Percentiles rank a stretch among this genome's conserved stretches.
Evolutionary conservation across 352 stramenopile genomes (phyloP).

Genomic region (Peronosclerospora sorghi): DNA sequence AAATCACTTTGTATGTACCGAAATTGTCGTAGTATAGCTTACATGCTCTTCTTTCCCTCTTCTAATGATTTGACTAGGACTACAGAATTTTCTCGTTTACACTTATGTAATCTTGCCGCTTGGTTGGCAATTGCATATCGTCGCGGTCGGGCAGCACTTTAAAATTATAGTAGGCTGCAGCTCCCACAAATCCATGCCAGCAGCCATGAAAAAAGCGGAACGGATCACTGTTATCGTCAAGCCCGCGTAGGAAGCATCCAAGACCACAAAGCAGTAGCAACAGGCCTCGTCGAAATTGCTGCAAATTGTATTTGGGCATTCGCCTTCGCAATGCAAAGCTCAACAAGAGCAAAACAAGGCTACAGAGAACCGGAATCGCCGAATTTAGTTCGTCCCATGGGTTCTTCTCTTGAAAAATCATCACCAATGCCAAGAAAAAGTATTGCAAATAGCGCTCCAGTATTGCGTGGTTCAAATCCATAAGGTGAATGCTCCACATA

Average conservation of each 20-base stretch:
- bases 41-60: no score
- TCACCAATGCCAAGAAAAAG: conserved; percentile 44
- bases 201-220: conserved; percentile 78
- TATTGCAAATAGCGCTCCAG: conserved; percentile 57
- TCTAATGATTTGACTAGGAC: no score
- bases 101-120: conserved; percentile 17
- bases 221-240: conserved; percentile 65
- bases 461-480: conserved; percentile 37
- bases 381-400: conserved; percentile 63
- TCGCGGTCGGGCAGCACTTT: conserved; percentile 33
- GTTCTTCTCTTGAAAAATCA: conserved; percentile 69
- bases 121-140: conserved; percentile 25
- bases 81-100: background rate
- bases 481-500: conserved; percentile 63
- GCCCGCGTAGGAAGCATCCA: conserved; percentile 43
- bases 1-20: no score
- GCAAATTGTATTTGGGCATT: conserved; percentile 44
- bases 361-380: conserved; percentile 29
- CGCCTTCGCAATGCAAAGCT: conserved; percentile 30
- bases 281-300: conserved; percentile 34
- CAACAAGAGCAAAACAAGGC: conserved; percentile 31
- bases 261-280: conserved; percentile 37
- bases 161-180: conserved; percentile 65
- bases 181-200: conserved; percentile 67
- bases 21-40: no score